Percentiles rank a stretch among this genome's conserved stretches.
These are phyloP conservation scores for Salicornia ramosissima DNA, from an alignment of 148 eudicot genomes.

Conservation along the genomic window DNA sequence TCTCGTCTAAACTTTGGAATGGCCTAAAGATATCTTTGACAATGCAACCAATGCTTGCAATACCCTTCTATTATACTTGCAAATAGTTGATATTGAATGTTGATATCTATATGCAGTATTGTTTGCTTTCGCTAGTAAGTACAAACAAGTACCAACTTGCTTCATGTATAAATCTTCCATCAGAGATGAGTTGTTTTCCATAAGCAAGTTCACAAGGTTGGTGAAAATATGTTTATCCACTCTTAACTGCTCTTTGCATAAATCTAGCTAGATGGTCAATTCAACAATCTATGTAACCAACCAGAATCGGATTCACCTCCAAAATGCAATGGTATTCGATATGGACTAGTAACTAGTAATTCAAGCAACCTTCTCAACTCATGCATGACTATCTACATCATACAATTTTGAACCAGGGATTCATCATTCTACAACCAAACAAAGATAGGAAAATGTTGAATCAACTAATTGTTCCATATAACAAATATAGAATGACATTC, in stretches of 20 bases:
- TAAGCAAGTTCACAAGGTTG: neutral
- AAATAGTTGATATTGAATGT: conserved; percentile 1
- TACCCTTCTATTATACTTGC: neutral
- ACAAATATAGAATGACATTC: no score
- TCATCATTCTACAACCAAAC: no score
- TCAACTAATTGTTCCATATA: no score
- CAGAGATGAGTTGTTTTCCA: neutral
- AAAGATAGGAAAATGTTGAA: no score
- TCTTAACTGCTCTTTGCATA: no score
- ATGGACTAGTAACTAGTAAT: no score
- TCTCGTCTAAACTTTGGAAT: neutral
- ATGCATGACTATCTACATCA: no score
- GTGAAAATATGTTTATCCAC: neutral
- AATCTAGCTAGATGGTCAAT: neutral
- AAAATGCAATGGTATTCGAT: neutral
- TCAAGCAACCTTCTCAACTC: no score
- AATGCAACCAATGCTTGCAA: neutral
- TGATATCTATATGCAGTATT: neutral
- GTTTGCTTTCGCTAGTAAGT: neutral
- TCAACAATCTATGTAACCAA: neutral
- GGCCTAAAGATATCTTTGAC: neutral
- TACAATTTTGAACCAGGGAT: no score
- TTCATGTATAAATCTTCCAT: neutral
- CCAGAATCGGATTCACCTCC: neutral
- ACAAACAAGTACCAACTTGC: neutral